Base-by-base conservation (phyloP, 176 grass and related monocot species). In the Rhipidocladum racemiflorum region DNA sequence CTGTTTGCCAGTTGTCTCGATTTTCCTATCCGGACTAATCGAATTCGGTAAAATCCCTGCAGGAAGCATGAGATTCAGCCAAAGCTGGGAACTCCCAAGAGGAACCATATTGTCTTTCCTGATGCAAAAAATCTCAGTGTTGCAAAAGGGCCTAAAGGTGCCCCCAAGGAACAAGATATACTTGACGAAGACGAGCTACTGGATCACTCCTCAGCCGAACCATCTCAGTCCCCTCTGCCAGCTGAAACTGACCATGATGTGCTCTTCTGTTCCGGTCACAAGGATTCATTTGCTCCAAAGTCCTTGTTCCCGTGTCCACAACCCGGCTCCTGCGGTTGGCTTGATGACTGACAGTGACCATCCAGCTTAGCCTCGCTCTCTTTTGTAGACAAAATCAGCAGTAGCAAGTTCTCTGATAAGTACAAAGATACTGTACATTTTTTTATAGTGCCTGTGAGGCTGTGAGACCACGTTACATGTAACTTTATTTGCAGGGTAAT, bases 81-180 rank as follows among this genome's bases (percentile, higher is more conserved):
- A 76, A 44, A 90, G 28, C 51, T 83, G 34, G 56, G 74, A 55
- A 92, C 85, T 70, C 90, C 92, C 24, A 65, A 9, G 54, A 87
- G 81, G 86, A 80, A 92, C 75, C 87, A 86, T 72, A 62, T 95
- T 39, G 43, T 82, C 77, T 98, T 98, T 87, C 95, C 90, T 75
- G 74, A 84, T n/a, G 62, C 2, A 5, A 46, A 36, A 73, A 67
- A 61, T 28, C 2, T 25, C 27, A n/a, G 12, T 14, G 28, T 38
- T 24, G 29, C 66, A 38, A 29, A 61, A 79, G 21, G 12, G 55
- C 75, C 36, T 59, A 50, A 55, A 84, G 48, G 14, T 61, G 40
- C 61, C 57, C 38, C 27, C 13, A 54, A 35, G 24, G 49, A 74
- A 48, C 46, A 28, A 57, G 60, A 35, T 88, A 24, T 20, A 12